Evolutionary conservation across 1,284 basidiomycete species (phyloP), one percentile per base, ranked within the genome.

Genomic region (Puccinia horiana): DNA sequence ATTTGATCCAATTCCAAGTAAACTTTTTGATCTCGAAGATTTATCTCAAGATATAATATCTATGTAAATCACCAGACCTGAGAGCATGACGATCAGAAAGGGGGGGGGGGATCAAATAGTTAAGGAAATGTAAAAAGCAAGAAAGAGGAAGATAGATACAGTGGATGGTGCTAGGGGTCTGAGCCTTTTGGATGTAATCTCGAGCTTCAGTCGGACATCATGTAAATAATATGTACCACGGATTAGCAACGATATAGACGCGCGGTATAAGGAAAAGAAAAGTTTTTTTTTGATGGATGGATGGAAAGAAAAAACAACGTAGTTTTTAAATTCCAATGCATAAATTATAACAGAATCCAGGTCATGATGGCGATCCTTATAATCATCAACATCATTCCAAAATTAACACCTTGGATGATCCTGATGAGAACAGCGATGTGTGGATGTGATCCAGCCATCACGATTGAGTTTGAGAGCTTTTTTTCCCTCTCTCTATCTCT

Each of bases 81-180:
- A 69, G 8, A 52, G 65, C 16, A 69, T 69, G 65, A 44, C 11
- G 65, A 69, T 44, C 65, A 69, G 65, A 69, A 69, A 29, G 65
- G 65, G 65, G 40, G 65, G 65, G n/a, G 18, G 40, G 11, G 42
- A n/a, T n/a, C n/a, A 37, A 18, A 35, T 5, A 54, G 52, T 69
- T 42, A 26, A 69, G 65, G 42, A 69, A 69, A 47, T 44, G 40
- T 26, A 69, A 69, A 69, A 69, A 69, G 65, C 40, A 44, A 69
- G 65, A 69, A 47, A 29, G 65, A 65, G 61, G 35, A 69, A 69
- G 65, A 69, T 69, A 69, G 40, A 47, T 40, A 69, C 65, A 26
- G 65, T 69, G 65, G 65, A 47, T 47, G 65, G 3, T 69, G 65
- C n/a, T 69, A 69, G 65, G 65, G 42, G 65, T 69, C 23, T 47